Evolutionary conservation across 768 basidiomycete genomes (phyloP).

Genomic region (Suillus brevipes): DNA sequence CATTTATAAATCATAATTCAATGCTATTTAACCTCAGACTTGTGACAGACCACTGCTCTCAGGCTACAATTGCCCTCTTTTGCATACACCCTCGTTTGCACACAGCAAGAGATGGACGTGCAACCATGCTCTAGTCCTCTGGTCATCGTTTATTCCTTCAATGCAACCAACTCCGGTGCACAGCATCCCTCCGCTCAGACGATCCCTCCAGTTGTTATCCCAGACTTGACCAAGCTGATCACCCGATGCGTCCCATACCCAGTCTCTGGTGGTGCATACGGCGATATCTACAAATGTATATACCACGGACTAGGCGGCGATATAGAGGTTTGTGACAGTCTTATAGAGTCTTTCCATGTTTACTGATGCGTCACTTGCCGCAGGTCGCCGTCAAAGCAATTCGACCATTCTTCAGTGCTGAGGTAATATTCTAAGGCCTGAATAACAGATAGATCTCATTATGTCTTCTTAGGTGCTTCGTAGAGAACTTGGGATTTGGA

Average conservation of each 20-base stretch:
- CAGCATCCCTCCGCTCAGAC: constrained; percentile 32
- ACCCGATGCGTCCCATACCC: background rate
- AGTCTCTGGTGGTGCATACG: background rate
- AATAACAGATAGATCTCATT: too few species aligned
- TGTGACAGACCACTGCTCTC: constrained; percentile 10
- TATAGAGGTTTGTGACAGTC: background rate
- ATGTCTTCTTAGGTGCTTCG: background rate
- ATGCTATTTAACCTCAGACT: constrained; percentile 17
- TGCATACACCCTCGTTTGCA: constrained; percentile 36
- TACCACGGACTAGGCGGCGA: background rate
- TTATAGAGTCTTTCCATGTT: background rate
- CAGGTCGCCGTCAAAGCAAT: background rate
- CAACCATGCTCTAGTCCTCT: constrained; percentile 40
- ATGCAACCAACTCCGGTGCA: constrained; percentile 40
- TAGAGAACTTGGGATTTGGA: constrained; percentile 25
- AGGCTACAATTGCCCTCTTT: constrained; percentile 36
- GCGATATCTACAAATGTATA: background rate
- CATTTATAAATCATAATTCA: background rate
- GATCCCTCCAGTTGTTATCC: constrained; percentile 2
- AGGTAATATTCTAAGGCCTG: background rate
- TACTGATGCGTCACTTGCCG: background rate
- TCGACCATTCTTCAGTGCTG: background rate
- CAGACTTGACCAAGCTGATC: background rate
- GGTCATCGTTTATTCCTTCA: constrained; percentile 50
- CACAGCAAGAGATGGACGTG: constrained; percentile 32